Evolutionary conservation across 352 stramenopile genomes (phyloP).

Genomic region (Globisporangium paddicum): DNA sequence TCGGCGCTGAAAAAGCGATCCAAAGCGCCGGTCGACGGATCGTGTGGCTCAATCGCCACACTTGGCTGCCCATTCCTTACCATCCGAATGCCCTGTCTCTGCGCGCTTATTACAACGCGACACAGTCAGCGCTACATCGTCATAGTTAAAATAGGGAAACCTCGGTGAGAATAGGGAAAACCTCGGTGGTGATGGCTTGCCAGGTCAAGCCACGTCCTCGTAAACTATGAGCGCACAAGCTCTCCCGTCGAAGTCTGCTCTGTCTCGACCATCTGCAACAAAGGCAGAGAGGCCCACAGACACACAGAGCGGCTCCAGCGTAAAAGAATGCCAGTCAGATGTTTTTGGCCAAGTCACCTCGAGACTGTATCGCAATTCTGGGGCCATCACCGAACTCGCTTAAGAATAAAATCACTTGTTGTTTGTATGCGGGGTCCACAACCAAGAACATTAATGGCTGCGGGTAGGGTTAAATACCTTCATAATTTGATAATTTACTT

Average conservation of each 20-base stretch:
- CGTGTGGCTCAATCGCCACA: neutral
- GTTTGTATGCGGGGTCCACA: conserved; percentile 1
- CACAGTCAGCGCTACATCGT: neutral
- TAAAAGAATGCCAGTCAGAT: neutral
- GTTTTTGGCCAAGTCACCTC: neutral
- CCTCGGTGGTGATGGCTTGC: neutral
- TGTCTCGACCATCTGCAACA: neutral
- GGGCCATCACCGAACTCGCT: neutral
- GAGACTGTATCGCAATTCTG: neutral
- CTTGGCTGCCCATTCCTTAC: neutral
- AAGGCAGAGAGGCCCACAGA: neutral
- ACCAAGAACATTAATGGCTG: neutral
- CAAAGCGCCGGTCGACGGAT: neutral
- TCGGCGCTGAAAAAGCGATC: conserved; percentile 5
- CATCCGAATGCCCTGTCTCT: neutral
- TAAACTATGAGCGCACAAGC: too few species aligned
- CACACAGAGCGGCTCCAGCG: neutral
- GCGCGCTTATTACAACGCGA: conserved; percentile 3
- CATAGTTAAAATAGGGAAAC: neutral
- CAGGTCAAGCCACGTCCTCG: neutral
- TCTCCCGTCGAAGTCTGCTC: neutral
- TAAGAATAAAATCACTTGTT: neutral
- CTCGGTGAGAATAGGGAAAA: neutral
- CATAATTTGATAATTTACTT: neutral
- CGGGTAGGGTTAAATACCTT: neutral